Conservation (phyloP, 2,329 filamentous ascomycete genomes). For the Stachybotrys chlorohalonatus region DNA sequence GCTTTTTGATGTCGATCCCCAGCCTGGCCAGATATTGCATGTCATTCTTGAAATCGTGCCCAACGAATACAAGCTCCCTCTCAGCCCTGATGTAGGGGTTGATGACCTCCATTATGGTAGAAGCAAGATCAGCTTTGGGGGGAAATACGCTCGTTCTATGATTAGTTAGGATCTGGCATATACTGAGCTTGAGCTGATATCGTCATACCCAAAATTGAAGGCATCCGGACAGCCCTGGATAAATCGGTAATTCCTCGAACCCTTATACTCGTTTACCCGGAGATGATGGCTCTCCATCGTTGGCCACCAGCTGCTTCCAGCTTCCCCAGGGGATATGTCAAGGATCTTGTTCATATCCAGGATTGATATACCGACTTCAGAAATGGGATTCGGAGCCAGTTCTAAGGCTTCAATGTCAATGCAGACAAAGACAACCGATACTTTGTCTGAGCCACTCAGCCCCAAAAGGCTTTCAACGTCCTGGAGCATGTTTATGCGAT, state of each 20-base stretch:
- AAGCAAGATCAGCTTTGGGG: constrained; percentile 19
- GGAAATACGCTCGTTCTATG: constrained; percentile 34
- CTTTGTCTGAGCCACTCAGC: constrained; percentile 24
- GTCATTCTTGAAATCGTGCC: constrained; percentile 63
- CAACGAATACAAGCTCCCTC: constrained; percentile 63
- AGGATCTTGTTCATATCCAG: constrained; percentile 59
- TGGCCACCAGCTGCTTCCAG: constrained; percentile 57
- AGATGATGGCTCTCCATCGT: constrained; percentile 66
- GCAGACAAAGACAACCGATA: constrained; percentile 53
- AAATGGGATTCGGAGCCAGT: constrained; percentile 53
- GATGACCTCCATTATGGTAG: constrained; percentile 27
- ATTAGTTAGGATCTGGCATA: too few species aligned
- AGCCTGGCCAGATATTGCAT: constrained; percentile 56
- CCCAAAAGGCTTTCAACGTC: constrained; percentile 64
- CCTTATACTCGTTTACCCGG: constrained; percentile 59
- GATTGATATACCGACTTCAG: constrained; percentile 77
- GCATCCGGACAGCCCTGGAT: constrained; percentile 63
- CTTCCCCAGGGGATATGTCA: constrained; percentile 47
- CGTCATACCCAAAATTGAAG: constrained; percentile 65
- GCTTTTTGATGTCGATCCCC: constrained; percentile 50
- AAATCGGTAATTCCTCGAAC: constrained; percentile 58
- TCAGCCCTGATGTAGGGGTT: constrained; percentile 15
- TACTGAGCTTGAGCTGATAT: too few species aligned
- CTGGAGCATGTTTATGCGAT: constrained; percentile 46
- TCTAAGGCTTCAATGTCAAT: constrained; percentile 84